Conservation (phyloP, 768 basidiomycete species). For the Daedaleopsis sinensis region DNA sequence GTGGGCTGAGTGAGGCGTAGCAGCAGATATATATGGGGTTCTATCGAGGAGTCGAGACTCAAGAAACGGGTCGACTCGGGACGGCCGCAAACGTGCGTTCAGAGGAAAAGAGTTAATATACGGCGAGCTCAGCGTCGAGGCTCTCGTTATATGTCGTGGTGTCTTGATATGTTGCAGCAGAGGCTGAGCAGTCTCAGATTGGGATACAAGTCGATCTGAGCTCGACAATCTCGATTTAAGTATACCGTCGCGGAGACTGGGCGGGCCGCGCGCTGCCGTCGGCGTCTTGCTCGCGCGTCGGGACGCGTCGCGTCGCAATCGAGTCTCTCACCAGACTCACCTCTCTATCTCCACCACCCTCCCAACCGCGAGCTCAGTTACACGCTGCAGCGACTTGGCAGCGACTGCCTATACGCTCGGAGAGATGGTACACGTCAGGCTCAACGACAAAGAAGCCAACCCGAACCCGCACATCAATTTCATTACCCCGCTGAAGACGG, state of each 20-base stretch:
- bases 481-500: conserved; percentile 57
- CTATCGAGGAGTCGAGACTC: background rate
- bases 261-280: background rate
- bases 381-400: background rate
- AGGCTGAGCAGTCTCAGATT: background rate
- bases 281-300: conserved; percentile 6
- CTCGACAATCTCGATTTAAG: background rate
- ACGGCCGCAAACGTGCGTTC: background rate
- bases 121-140: too few species aligned
- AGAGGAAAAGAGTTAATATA: background rate
- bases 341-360: background rate
- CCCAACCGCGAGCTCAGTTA: too few species aligned
- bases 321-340: background rate
- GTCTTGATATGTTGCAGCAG: background rate
- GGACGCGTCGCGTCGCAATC: background rate
- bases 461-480: conserved; percentile 83
- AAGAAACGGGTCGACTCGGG: background rate
- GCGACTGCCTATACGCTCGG: too few species aligned
- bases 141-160: too few species aligned
- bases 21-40: background rate
- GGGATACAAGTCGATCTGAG: background rate
- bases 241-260: too few species aligned
- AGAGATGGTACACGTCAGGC: conserved; percentile 71
- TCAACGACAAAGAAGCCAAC: conserved; percentile 70
- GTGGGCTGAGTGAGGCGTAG: too few species aligned